These are phyloP conservation scores for Gastrolobium bilobum DNA, from an alignment of 306 rosid genomes.

Conservation along the genomic window DNA sequence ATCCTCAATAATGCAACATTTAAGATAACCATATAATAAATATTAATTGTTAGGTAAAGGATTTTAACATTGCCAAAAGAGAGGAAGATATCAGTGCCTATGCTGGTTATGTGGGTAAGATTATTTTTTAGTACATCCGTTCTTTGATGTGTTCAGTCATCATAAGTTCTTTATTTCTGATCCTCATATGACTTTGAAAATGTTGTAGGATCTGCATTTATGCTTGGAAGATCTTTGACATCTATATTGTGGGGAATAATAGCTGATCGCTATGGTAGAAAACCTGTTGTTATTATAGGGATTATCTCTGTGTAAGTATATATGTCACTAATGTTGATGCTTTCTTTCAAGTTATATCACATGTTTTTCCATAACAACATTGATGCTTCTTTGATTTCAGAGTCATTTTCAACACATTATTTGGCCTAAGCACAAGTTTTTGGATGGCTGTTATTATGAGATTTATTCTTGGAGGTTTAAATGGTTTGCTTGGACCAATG, in stretches of 20 bases:
- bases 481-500: constrained; percentile 90
- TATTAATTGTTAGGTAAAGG: constrained; percentile 62
- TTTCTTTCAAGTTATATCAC: constrained; percentile 12
- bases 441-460: constrained; percentile 87
- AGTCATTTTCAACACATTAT: constrained; percentile 79
- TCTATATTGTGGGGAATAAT: constrained; percentile 82
- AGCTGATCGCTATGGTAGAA: constrained; percentile 91
- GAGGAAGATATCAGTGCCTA: constrained; percentile 83
- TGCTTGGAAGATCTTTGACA: constrained; percentile 87
- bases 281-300: constrained; percentile 79
- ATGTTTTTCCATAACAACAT: neutral
- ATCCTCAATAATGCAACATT: neutral
- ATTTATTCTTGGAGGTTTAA: constrained; percentile 84
- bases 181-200: neutral
- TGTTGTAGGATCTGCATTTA: constrained; percentile 77
- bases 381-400: constrained; percentile 52
- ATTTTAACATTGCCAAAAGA: constrained; percentile 77
- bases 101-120: constrained; percentile 84
- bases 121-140: neutral
- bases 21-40: neutral
- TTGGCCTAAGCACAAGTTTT: constrained; percentile 86
- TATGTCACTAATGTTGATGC: neutral
- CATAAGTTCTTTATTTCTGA: neutral
- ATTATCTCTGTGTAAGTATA: constrained; percentile 68
- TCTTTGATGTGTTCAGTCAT: neutral